Base-by-base conservation (phyloP, 2,329 filamentous ascomycete species). In the Aureobasidium leucospermi region DNA sequence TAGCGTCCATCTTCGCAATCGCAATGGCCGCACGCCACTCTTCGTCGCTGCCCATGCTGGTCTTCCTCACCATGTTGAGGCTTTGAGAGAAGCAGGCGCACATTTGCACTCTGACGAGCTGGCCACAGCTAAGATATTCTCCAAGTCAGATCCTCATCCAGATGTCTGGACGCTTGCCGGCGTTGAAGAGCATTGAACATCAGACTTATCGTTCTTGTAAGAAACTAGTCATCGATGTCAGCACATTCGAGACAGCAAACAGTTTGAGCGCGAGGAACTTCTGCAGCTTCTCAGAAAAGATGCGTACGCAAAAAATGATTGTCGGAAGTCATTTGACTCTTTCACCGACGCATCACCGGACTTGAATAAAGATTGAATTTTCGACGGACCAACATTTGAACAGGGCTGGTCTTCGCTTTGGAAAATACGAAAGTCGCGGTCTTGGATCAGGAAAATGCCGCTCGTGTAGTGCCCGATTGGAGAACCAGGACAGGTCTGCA, bases 1-100 rank as follows among this genome's bases (percentile, higher is more conserved):
- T 11, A 83, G 80, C 15, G 81, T 85, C 45, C 82, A 85, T 69
- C 71, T 84, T 31, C 80, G 82, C 58, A 85, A 85, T 68, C 77
- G 79, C 61, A 75, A 75, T 59, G 81, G 81, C 28, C 77, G 80
- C 64, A 85, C 82, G 52, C 81, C 82, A 60, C 74, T 85, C 52
- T 85, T 82, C 69, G 72, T 85, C 56, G 82, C 82, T 3, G 82
- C 82, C 51, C 80, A 80, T 64, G 79, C 80, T 32, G 81, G 81
- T 49, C 70, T 82, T 59, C 69, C 72, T 53, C 78, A 81, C 51
- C 80, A 84, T 65, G 81, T 84, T 61, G 66, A 73, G 62, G 73
- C 82, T 47, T 73, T 85, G 49, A 76, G 77, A 47, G 76, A 79
- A 67, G 81, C 80, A 13, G 82, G 82, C 16, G 82, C 81, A 28